These are phyloP conservation scores for Acanthamoeba lugdunensis DNA, from an alignment of 208 protist species.

Conservation along the genomic window DNA sequence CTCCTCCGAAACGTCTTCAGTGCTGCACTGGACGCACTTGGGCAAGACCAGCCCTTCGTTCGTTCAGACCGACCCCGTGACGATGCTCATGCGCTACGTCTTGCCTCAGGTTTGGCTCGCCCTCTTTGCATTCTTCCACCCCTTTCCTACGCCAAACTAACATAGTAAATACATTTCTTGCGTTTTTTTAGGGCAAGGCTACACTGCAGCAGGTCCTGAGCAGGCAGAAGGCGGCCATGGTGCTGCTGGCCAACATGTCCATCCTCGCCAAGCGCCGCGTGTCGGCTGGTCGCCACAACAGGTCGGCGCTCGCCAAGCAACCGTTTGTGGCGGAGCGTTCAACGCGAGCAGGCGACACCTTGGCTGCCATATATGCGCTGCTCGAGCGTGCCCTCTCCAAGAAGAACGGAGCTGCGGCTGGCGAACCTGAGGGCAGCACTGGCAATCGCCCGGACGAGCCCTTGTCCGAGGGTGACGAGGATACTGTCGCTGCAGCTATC, in stretches of 20 bases:
- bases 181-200: background rate
- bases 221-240: conserved; percentile 40
- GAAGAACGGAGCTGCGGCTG: background rate
- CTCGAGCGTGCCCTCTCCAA: background rate
- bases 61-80: conserved; percentile 45
- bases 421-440: background rate
- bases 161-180: background rate
- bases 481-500: background rate
- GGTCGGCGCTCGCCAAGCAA: background rate
- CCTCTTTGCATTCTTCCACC: background rate
- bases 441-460: background rate
- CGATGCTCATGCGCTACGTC: conserved; percentile 63
- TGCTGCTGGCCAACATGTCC: conserved; percentile 55
- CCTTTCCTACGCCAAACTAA: background rate
- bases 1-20: background rate
- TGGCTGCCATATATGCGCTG: conserved; percentile 22
- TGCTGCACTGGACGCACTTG: conserved; percentile 35
- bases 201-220: conserved; percentile 32
- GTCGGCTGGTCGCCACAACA: background rate
- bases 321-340: conserved; percentile 25
- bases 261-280: conserved; percentile 49
- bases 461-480: background rate
- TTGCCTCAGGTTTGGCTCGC: conserved; percentile 15
- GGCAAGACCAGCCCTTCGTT: conserved; percentile 60
- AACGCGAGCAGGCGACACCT: background rate